phyloP scores from a whole-genome alignment of 1,284 basidiomycete genomes.

The Mycosarcoma maydis region DNA sequence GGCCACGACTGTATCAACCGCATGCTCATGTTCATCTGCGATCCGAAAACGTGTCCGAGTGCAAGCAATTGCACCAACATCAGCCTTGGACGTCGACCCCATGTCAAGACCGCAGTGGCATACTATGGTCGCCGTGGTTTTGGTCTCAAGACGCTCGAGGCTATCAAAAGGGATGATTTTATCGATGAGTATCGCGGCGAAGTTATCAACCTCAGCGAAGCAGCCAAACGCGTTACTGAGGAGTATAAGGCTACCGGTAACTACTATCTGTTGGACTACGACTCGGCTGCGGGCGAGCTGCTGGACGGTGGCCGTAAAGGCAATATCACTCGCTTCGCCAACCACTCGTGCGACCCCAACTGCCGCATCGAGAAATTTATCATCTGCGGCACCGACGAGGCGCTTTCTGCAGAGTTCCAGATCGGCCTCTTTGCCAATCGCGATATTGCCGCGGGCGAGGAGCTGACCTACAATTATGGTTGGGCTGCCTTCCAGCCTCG shows the following conservation, averaged over 20 bases:
- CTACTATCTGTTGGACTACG: conserved; percentile 62
- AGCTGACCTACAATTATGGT: conserved; percentile 64
- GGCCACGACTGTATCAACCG: conserved; percentile 61
- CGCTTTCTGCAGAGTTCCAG: conserved; percentile 58
- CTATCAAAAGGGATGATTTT: conserved; percentile 49
- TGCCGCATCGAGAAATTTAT: conserved; percentile 62
- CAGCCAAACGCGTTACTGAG: conserved; percentile 48
- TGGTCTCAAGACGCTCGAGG: conserved; percentile 52
- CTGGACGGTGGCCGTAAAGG: conserved; percentile 61
- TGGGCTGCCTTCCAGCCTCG: conserved; percentile 56
- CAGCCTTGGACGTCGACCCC: conserved; percentile 53
- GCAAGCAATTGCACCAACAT: conserved; percentile 58
- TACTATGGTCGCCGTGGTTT: conserved; percentile 60
- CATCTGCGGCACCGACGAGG: conserved; percentile 59
- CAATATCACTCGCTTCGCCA: conserved; percentile 62
- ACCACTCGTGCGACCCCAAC: conserved; percentile 63
- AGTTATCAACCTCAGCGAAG: conserved; percentile 56
- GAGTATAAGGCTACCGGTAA: conserved; percentile 57
- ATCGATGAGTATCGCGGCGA: conserved; percentile 64
- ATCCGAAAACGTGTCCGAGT: conserved; percentile 58
- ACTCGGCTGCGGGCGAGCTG: conserved; percentile 59
- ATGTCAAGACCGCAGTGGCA: conserved; percentile 41
- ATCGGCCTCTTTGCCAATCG: conserved; percentile 60
- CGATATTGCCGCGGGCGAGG: conserved; percentile 61
- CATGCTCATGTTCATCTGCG: conserved; percentile 55